phyloP scores from a whole-genome alignment of 2,329 filamentous ascomycete genomes.

The Pseudogymnoascus sp. region DNA sequence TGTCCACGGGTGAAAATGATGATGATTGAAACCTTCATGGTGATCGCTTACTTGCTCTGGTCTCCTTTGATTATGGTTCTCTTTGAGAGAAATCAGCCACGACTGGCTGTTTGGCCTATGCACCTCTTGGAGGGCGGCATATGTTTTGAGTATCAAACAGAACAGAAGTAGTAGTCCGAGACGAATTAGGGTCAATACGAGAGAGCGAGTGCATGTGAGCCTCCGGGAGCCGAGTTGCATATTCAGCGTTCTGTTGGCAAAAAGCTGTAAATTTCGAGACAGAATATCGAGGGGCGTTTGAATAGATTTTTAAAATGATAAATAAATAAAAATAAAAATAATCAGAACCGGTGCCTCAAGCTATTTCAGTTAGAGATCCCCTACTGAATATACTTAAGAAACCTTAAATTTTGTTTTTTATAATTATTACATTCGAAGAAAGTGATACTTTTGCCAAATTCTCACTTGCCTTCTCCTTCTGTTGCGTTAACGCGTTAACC shows the following conservation, averaged over 20 bases:
- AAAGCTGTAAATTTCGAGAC: background rate
- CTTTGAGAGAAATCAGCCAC: background rate
- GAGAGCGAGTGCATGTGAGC: background rate
- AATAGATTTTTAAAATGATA: background rate
- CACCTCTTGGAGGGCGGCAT: background rate
- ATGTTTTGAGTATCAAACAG: background rate
- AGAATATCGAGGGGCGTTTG: background rate
- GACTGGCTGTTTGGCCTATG: background rate
- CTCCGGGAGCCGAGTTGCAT: background rate
- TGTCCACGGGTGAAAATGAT: background rate
- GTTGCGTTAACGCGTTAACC: background rate
- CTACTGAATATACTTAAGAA: background rate
- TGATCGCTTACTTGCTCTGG: background rate
- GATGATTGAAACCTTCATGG: conserved; percentile 1
- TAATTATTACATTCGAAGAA: background rate
- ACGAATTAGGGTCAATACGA: background rate
- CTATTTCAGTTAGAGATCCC: background rate
- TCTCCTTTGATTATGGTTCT: background rate
- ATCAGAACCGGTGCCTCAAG: background rate
- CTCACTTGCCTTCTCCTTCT: background rate
- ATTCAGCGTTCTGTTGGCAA: background rate
- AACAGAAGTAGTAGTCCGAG: background rate
- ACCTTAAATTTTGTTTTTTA: background rate
- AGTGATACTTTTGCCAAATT: background rate
- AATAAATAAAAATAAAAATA: background rate